Conservation (phyloP, 352 stramenopile genomes). For the Pythium apleroticum region DNA sequence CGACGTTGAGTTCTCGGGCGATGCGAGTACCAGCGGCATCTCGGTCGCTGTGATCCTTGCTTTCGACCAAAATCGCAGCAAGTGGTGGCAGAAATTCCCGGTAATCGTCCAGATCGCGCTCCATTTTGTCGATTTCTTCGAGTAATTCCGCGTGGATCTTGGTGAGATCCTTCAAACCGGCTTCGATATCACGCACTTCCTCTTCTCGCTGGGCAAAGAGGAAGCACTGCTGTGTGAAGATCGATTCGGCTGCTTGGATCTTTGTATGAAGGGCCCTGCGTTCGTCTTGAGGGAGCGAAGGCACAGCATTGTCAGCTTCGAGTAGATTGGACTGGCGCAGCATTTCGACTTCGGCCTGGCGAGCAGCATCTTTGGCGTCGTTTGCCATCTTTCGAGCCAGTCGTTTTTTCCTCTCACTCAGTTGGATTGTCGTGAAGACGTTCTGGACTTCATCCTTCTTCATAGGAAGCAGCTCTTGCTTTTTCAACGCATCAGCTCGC, state of each 20-base stretch:
- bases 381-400: constrained; percentile 47
- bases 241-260: constrained; percentile 37
- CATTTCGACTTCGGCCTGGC: constrained; percentile 52
- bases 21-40: constrained; percentile 57
- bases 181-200: constrained; percentile 68
- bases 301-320: constrained; percentile 45
- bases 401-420: constrained; percentile 70
- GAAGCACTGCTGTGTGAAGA: constrained; percentile 71
- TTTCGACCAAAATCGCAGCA: constrained; percentile 42
- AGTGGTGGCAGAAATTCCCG: constrained; percentile 50
- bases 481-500: constrained; percentile 53
- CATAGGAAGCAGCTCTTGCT: constrained; percentile 60
- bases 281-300: constrained; percentile 38
- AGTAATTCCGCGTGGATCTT: constrained; percentile 64
- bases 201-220: constrained; percentile 69
- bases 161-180: constrained; percentile 61
- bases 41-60: constrained; percentile 21
- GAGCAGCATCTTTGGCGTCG: constrained; percentile 45
- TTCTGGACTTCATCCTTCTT: constrained; percentile 64
- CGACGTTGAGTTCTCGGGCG: constrained; percentile 54
- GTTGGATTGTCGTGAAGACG: constrained; percentile 66
- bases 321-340: constrained; percentile 44
- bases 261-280: constrained; percentile 38
- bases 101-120: constrained; percentile 52
- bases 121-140: constrained; percentile 59